Base-by-base conservation (phyloP, 495 filamentous ascomycete species). In the Penicillium paxilli region DNA sequence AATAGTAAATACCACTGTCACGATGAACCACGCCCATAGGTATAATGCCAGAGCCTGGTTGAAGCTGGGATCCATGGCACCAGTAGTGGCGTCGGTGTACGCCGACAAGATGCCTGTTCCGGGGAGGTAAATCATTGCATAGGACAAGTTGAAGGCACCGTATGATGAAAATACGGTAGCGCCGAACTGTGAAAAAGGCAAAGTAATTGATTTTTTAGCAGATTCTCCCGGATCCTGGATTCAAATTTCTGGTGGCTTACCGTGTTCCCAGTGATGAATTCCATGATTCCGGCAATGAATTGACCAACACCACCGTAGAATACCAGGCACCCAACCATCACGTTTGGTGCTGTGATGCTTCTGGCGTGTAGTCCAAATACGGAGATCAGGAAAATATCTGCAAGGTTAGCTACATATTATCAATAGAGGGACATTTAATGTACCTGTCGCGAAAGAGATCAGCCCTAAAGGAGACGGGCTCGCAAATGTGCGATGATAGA, bases 141-240 rank as follows among this genome's bases (percentile, higher is more conserved):
- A 54, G 0, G 51, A 54, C 1, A 54, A 30, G 7, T 54, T 54
- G 28, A 54, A 54, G 2, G 51, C 51, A n/a, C 30, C 51, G 12
- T 54, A 54, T 16, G 51, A 54, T n/a, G 51, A 19, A 16, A 54
- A 54, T 21, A 54, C 51, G 7, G 51, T 54, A 10, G 51, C 51
- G 22, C 51, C 51, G 16, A 54, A 54, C 51, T 54, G 44, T 54
- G 16, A 44, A 45, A 11, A 49, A 49, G 9, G 30, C 10, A 28
- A 49, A 17, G 30, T 28, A 28, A 10, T 32, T 4, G 11, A 32
- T 32, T 3, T 46, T 5, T 46, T 4, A 46, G 44, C 23, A 46
- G 2, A 5, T n/a, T 32, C 0, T 5, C 11, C 5, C 8, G 11
- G 23, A 14, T 2, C 12, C 23, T 14, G 11, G 44, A 28, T 46